Percentiles rank a stretch among this genome's conserved stretches.
Evolutionary conservation across 139 green algal species (phyloP).

Genomic region (Micractinium conductrix): DNA sequence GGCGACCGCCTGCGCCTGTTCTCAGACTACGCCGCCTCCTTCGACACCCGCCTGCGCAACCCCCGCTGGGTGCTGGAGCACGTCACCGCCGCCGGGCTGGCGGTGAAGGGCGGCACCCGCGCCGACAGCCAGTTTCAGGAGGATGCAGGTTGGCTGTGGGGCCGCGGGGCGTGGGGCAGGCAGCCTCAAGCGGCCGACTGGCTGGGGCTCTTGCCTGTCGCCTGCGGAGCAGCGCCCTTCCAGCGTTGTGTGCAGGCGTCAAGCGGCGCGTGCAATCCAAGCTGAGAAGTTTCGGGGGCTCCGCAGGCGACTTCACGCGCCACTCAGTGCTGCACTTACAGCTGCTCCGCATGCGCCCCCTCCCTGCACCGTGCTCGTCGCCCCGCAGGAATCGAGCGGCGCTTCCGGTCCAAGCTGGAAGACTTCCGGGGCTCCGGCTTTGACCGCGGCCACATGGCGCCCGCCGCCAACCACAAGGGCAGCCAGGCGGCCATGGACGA

Average conservation of each 20-base stretch:
- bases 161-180: no score
- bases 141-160: constrained; percentile 20
- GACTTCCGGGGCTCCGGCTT: constrained; percentile 86
- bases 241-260: no score
- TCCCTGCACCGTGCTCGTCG: no score
- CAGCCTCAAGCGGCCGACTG: no score
- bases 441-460: constrained; percentile 93
- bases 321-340: no score
- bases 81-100: constrained; percentile 35
- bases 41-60: constrained; percentile 78
- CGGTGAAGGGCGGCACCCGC: constrained; percentile 44
- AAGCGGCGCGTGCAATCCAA: no score
- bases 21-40: constrained; percentile 59
- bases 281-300: no score
- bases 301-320: no score
- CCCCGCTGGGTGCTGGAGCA: constrained; percentile 82
- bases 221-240: no score
- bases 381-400: constrained; percentile 57
- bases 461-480: constrained; percentile 85
- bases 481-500: constrained; percentile 83
- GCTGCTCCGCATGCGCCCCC: no score
- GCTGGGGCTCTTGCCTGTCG: no score
- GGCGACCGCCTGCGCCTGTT: constrained; percentile 36
- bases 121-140: constrained; percentile 22
- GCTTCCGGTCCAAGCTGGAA: constrained; percentile 74